phyloP scores from a whole-genome alignment of 441 rosid genomes.

The Mallotus repandus region DNA sequence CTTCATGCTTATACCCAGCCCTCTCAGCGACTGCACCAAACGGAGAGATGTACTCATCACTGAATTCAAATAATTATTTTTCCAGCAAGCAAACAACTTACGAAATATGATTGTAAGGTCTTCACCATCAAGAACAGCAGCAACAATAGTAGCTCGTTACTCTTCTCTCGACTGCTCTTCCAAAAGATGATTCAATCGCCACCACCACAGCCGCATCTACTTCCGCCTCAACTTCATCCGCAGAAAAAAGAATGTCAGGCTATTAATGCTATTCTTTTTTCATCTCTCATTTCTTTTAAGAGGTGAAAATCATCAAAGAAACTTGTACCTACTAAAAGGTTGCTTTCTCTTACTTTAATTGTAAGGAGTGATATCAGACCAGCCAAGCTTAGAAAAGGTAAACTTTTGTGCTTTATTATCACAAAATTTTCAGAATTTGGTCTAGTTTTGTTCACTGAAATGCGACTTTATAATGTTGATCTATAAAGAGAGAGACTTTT shows the following conservation, averaged over 20 bases:
- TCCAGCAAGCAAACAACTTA: too few relatives aligned
- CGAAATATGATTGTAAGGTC: too few relatives aligned
- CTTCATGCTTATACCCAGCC: too few relatives aligned
- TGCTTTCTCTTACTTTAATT: slow-evolving; percentile 47
- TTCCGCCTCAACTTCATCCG: too few relatives aligned
- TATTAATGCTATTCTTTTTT: slow-evolving; percentile 77
- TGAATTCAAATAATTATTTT: too few relatives aligned
- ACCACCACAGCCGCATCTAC: too few relatives aligned
- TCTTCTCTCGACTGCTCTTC: too few relatives aligned
- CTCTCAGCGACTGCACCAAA: too few relatives aligned
- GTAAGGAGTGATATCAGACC: slow-evolving; percentile 46
- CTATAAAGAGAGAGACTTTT: background rate
- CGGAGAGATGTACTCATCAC: background rate
- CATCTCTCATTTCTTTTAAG: slow-evolving; percentile 81
- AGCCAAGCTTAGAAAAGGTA: slow-evolving; percentile 67
- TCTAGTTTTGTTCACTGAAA: background rate
- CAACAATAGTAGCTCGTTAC: too few relatives aligned
- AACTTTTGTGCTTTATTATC: background rate
- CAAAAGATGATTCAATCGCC: too few relatives aligned
- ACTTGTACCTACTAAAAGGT: slow-evolving; percentile 51
- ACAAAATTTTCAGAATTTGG: background rate
- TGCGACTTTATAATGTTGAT: background rate
- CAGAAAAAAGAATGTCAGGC: slow-evolving; percentile 83
- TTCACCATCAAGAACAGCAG: too few relatives aligned
- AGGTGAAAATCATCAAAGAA: slow-evolving; percentile 45